These are phyloP conservation scores for Thraustochytrium sp. DNA, from an alignment of 352 stramenopile genomes.

Conservation along the genomic window DNA sequence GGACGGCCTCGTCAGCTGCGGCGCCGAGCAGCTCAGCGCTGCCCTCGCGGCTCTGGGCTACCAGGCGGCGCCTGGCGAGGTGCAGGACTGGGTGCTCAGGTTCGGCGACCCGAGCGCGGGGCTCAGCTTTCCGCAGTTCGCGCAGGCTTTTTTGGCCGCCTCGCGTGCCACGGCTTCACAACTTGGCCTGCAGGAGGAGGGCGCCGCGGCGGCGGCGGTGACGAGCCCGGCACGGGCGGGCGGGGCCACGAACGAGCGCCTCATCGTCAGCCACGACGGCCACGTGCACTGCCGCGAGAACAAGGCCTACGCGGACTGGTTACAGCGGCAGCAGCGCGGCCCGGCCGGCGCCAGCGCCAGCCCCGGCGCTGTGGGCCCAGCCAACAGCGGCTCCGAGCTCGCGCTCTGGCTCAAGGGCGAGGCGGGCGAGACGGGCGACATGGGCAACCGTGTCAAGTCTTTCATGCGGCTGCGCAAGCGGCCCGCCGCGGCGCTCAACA, in stretches of 20 bases:
- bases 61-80: background rate
- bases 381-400: background rate
- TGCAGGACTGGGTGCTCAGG: background rate
- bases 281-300: constrained; percentile 25
- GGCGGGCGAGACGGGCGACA: background rate
- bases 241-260: background rate
- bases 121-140: background rate
- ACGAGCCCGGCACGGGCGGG: background rate
- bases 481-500: background rate
- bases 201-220: no score
- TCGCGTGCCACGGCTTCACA: background rate
- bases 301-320: background rate
- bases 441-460: background rate
- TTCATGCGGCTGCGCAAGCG: constrained; percentile 8
- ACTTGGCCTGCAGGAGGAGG: background rate
- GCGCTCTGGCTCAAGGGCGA: constrained; percentile 20
- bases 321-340: background rate
- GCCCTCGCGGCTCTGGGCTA: background rate
- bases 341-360: background rate
- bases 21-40: background rate
- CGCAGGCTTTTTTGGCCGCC: background rate
- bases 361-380: background rate
- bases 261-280: background rate
- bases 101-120: background rate
- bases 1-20: background rate